Base-by-base conservation (phyloP, 371 early-diverging fungal genomes). In the Circinella umbellata region DNA sequence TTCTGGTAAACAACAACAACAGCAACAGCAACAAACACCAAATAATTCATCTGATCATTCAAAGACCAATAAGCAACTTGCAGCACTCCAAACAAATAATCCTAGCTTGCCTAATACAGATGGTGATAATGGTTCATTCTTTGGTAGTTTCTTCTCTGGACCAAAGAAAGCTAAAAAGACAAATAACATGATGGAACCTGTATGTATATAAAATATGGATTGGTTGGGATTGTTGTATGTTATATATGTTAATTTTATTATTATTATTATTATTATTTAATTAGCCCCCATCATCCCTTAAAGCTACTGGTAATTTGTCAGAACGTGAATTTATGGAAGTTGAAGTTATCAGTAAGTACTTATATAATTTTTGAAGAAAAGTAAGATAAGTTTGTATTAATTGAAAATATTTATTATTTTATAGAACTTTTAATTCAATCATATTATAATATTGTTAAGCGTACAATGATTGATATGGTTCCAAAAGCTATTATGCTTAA, bases 401-500 rank as follows among this genome's bases (percentile, higher is more conserved):
- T 42, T 6, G 3, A 42, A 42, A 60, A 64, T 20, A 59, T 47
- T 49, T n/a, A n/a, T 68, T 27, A 27, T 27, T 27, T 27, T 27
- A 27, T 27, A 90, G 90, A 99, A 83, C 89, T 98, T 54, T 88
- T 98, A 71, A 94, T 99, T 62, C 89, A 91, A 71, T 97, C 97
- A 4, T 99, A 99, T 86, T 98, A 92, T 79, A 93, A 95, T 75
- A 97, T 99, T 80, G 97, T 99, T 60, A 99, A 99, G 87, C 93
- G 98, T 64, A 99, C 98, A 4, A 91, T 97, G 69, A 90, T 97
- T 63, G 99, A 99, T 76, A 93, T 99, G 86, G 96, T 99, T 2
- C 99, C 99, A 62, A 99, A 99, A 78, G 97, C 99, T 9, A 94
- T 99, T 71, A 99, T 99, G 98, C 88, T 95, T 39, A 98, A 99